Evolutionary conservation across 1,139 yeast genomes (phyloP), one percentile per base, ranked within the genome.

Genomic region (Saccharomycopsis crataegensis): DNA sequence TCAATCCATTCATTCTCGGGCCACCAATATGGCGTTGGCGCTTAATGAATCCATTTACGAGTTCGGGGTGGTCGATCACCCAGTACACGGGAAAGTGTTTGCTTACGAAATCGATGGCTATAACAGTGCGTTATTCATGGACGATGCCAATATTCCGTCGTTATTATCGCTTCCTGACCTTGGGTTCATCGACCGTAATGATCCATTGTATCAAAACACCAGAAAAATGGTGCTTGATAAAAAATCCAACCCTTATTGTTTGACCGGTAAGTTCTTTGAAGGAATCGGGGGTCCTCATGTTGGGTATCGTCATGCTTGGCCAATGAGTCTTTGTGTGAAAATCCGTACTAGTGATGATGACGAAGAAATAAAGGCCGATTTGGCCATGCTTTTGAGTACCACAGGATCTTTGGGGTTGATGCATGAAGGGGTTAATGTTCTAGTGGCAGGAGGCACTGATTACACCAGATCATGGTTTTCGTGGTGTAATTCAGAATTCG

Each of bases 231-330:
- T 90, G 14, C 71, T 87, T 37, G 75, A 83, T 2, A 80, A 79
- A 58, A 62, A 69, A 7, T 94, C 94, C 0, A 89, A 89, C 62
- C 96, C 96, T 0, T 89, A 87, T 66, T 89, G 70, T 61, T 70
- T 86, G 45, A 67, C 70, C 48, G 96, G 96, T 0, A 61, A 62
- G 4, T 67, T 66, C 59, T 85, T 88, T 63, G 76, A 78, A 61
- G 96, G 96, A 0, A 76, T 89, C 57, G 96, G 96, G 0, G 96
- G 96, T 0, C 96, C 96, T 0, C 96, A 89, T 65, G 79, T 88
- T 46, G 96, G 96, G 0, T 76, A 86, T 34, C 71, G 74, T 38
- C 77, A 82, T 64, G 95, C 95, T 0, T 89, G 96, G 96, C 96
- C 96, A 31, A 86, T 89, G 96, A 82, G 93, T 32, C 71, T 86